Conservation (phyloP, 352 stramenopile species). For the Pythium chondricola region DNA sequence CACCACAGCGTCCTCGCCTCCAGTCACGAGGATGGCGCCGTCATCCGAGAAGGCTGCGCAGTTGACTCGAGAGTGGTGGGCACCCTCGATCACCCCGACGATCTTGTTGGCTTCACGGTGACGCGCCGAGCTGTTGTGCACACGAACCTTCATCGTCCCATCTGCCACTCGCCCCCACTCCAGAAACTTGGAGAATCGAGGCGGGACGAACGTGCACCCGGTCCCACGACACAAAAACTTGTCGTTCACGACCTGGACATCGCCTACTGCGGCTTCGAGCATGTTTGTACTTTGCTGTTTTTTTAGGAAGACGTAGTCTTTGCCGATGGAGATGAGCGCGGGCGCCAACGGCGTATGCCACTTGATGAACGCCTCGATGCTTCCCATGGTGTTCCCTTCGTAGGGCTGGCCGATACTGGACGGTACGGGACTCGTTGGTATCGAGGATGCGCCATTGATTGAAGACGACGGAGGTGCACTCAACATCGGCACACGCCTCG, state of each 20-base stretch:
- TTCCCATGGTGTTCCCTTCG: slow-evolving; percentile 49
- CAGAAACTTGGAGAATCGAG: slow-evolving; percentile 67
- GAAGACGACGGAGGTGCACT: neutral
- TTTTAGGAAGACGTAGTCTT: slow-evolving; percentile 72
- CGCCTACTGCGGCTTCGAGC: slow-evolving; percentile 36
- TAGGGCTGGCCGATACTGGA: slow-evolving; percentile 31
- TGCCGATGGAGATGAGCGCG: slow-evolving; percentile 61
- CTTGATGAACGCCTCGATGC: slow-evolving; percentile 66
- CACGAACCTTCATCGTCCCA: slow-evolving; percentile 58
- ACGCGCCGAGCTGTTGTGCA: slow-evolving; percentile 40
- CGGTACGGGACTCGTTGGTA: neutral
- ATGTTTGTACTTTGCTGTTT: slow-evolving; percentile 35
- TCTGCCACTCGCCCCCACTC: slow-evolving; percentile 44
- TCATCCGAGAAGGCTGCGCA: slow-evolving; percentile 59
- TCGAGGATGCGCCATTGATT: neutral
- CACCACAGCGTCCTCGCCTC: slow-evolving; percentile 60
- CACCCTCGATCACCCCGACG: slow-evolving; percentile 59
- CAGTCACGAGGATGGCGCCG: slow-evolving; percentile 48
- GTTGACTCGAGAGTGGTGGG: slow-evolving; percentile 45
- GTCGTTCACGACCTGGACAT: slow-evolving; percentile 51
- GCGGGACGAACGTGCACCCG: slow-evolving; percentile 52
- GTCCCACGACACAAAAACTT: slow-evolving; percentile 49
- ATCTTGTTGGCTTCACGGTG: slow-evolving; percentile 62
- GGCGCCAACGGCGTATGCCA: slow-evolving; percentile 69
- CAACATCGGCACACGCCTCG: slow-evolving; percentile 45